Base-by-base conservation (phyloP, 78 protist genomes). In the Protostelium mycophagum region DNA sequence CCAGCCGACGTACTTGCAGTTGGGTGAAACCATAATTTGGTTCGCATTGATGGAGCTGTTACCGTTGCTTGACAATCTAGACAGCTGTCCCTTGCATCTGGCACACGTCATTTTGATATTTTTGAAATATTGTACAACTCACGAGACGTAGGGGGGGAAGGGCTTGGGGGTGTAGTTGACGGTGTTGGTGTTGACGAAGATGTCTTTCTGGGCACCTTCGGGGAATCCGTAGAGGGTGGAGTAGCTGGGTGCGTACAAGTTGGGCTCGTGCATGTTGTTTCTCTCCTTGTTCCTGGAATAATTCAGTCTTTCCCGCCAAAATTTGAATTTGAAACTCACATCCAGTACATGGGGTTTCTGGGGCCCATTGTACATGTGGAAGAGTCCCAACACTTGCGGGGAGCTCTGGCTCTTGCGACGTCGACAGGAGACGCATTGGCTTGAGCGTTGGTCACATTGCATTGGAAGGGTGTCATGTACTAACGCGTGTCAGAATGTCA, bases 211-310 rank as follows among this genome's bases (percentile, higher is more conserved):
- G 16, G 73, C 73, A 51, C 73, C 73, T 51, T 51, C 73, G 73
- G 73, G 73, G 73, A 51, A 51, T 25, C 73, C 73, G 73, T 51
- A 51, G 73, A 51, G 73, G 73, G 73, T 51, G 73, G 73, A 51
- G 73, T 51, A 51, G 73, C 31, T 25, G 16, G 73, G 73, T 25
- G 73, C 73, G 73, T 25, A 51, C 31, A 25, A 16, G 73, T 51
- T 16, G 73, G 73, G 73, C 73, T 51, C 73, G 73, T 51, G 73
- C 73, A 51, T 51, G 16, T 51, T 51, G 73, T 51, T 51, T 16
- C 73, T 51, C 73, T 51, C 73, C 73, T 51, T 51, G 73, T 51
- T 51, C 73, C 73, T 51, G 16, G 5, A 16, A n/a, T 5, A 51
- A 25, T 5, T 51, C 73, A 16, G 73, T 51, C 73, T 5, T 51